Evolutionary conservation across 192 early-diverging fungal species (phyloP).

Genomic region (Backusella luteola): DNA sequence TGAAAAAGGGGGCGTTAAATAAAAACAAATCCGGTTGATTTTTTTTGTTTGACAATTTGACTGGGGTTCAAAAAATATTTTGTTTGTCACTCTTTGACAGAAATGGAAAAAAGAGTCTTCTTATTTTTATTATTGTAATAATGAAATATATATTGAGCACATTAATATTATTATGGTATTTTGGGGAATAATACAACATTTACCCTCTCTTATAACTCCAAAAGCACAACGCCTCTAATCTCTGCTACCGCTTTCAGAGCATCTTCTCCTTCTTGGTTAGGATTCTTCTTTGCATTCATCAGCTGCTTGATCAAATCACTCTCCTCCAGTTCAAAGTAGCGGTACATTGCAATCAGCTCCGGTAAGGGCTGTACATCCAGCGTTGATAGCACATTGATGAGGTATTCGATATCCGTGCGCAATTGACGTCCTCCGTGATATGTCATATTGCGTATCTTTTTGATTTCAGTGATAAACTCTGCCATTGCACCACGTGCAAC

Average conservation of each 20-base stretch:
- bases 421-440: constrained; percentile 56
- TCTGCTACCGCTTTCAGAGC: constrained; percentile 8
- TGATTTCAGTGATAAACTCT: constrained; percentile 36
- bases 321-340: constrained; percentile 16
- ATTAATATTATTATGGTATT: too few relatives aligned
- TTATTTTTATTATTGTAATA: too few relatives aligned
- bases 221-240: constrained; percentile 9
- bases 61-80: neutral
- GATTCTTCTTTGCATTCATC: constrained; percentile 4
- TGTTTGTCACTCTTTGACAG: too few relatives aligned
- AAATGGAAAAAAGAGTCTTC: too few relatives aligned
- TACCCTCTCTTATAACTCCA: neutral
- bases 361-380: constrained; percentile 27
- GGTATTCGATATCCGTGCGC: constrained; percentile 61
- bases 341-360: constrained; percentile 11
- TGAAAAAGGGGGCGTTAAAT: neutral
- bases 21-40: neutral
- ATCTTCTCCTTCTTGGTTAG: neutral
- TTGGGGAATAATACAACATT: too few relatives aligned
- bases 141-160: too few relatives aligned
- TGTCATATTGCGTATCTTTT: constrained; percentile 41
- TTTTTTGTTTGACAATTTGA: neutral
- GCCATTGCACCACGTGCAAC: constrained; percentile 61
- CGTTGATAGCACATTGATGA: constrained; percentile 47
- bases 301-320: neutral